A percentile compares a stretch with the other conserved stretches of the same genome.
These are phyloP conservation scores for Cystobasidium slooffiae DNA, from an alignment of 1,284 basidiomycete species.

Conservation along the genomic window DNA sequence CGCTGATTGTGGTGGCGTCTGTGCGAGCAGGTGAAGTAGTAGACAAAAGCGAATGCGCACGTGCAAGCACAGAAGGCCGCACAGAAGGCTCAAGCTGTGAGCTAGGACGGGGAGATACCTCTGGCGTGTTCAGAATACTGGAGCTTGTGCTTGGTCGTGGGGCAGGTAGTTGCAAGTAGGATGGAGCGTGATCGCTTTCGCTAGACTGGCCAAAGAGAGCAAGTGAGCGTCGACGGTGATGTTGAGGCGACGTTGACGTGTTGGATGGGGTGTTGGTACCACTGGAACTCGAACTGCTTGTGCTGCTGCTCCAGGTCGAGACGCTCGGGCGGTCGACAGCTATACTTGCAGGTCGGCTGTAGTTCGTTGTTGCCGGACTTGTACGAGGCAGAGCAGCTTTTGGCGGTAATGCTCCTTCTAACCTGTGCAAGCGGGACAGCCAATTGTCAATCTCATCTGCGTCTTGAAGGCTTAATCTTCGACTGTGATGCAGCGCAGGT, in stretches of 20 bases:
- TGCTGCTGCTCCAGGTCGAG: too few species aligned
- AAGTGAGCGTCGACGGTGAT: conserved; percentile 8
- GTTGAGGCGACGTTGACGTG: neutral
- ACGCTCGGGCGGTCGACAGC: too few species aligned
- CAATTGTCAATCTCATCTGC: conserved; percentile 35
- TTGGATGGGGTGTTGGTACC: neutral
- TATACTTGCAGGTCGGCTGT: too few species aligned
- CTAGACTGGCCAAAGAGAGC: neutral
- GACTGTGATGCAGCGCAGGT: neutral
- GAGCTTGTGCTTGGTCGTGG: neutral
- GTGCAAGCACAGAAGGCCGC: too few species aligned
- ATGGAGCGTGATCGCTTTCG: neutral
- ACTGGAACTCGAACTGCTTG: too few species aligned
- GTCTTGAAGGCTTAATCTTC: conserved; percentile 14
- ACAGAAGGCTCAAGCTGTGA: neutral
- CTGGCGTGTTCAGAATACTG: neutral
- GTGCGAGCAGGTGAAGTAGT: too few species aligned
- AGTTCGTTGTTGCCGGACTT: neutral
- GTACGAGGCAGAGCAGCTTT: conserved; percentile 16
- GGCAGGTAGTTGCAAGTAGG: neutral
- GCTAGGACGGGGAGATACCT: neutral
- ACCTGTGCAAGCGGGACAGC: conserved; percentile 14
- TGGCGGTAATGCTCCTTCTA: conserved; percentile 18
- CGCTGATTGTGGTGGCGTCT: neutral
- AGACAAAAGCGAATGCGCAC: too few species aligned